Base-by-base conservation (phyloP, 2,329 filamentous ascomycete genomes). In the Ophiosphaerella korrae region DNA sequence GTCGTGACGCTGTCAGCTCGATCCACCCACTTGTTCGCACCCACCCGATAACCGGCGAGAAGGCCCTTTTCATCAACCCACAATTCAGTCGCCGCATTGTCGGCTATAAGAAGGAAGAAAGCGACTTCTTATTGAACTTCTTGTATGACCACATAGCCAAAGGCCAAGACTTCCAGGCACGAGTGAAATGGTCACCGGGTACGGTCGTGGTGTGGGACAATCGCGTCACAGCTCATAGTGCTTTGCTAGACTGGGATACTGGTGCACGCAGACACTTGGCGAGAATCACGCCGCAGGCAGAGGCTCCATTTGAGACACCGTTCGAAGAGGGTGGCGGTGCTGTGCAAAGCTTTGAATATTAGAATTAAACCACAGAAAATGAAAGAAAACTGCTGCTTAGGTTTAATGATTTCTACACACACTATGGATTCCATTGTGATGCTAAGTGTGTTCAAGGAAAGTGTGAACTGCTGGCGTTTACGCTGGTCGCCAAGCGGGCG, bases 141-240 rank as follows among this genome's bases (percentile, higher is more conserved):
- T 74, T 92, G 13, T 91, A 87, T 69, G 84, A 90, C 65, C 89
- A 92, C 64, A 84, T 91, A 45, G 87, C 86, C 1, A 81, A 83
- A 35, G 87, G 87, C 16, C 84, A 87, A 42, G 88, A 92, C 66
- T 84, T 91, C 70, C 89, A 92, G 62, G 81, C 81, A 5, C 82
- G 89, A 21, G 81, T 96, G 42, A 88, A 87, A 71, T 95, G 90
- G 90, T 85, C 85, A 61, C 80, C 84, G 37, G 83, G 84, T n/a
- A 93, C 89, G 0, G 90, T 95, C 1, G 88, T 94, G 2, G 85
- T 93, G 1, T 95, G 90, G 90, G 90, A 94, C 71, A 94, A 93
- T 76, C 81, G 90, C 29, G 84, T 92, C 0, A 92, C 88, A 8
- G 82, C 85, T 60, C 90, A 96, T 72, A 88, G 88, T 6, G 90